Evolutionary conservation across 192 early-diverging fungal species (phyloP).

Genomic region (Chytriomyces hyalinus): DNA sequence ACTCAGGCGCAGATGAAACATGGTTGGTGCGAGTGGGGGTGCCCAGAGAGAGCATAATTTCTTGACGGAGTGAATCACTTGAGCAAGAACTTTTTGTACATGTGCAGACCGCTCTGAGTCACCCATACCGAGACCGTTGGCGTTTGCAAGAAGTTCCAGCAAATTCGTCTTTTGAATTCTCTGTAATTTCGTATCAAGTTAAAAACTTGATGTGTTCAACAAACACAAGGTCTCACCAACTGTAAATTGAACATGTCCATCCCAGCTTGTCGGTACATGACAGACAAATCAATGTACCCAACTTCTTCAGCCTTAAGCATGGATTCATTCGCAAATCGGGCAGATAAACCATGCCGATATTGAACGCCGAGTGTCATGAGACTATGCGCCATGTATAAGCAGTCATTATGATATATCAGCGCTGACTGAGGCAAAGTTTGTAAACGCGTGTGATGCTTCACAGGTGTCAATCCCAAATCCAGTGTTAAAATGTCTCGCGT

Average conservation of each 20-base stretch:
- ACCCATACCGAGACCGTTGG: conserved; percentile 22
- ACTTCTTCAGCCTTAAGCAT: conserved; percentile 8
- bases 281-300: conserved; percentile 55
- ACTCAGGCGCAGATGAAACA: not conserved
- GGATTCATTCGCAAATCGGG: conserved; percentile 6
- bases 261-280: conserved; percentile 49
- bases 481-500: conserved; percentile 24
- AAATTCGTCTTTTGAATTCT: conserved; percentile 25
- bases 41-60: conserved; percentile 16
- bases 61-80: conserved; percentile 9
- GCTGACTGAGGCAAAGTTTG: conserved; percentile 51
- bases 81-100: conserved; percentile 7
- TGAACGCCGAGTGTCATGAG: conserved; percentile 25
- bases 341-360: conserved; percentile 2
- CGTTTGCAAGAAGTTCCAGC: conserved; percentile 11
- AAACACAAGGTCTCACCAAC: conserved; percentile 37
- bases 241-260: conserved; percentile 36
- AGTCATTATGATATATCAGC: conserved; percentile 76
- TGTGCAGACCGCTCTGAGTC: not conserved
- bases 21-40: conserved; percentile 12
- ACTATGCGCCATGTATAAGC: conserved; percentile 58
- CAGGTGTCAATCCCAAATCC: conserved; percentile 17
- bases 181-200: not conserved
- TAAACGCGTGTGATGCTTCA: conserved; percentile 11
- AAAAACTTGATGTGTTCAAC: not conserved